Evolutionary conservation across 106 monocot genomes (phyloP).

Genomic region (Triglochin maritima): DNA sequence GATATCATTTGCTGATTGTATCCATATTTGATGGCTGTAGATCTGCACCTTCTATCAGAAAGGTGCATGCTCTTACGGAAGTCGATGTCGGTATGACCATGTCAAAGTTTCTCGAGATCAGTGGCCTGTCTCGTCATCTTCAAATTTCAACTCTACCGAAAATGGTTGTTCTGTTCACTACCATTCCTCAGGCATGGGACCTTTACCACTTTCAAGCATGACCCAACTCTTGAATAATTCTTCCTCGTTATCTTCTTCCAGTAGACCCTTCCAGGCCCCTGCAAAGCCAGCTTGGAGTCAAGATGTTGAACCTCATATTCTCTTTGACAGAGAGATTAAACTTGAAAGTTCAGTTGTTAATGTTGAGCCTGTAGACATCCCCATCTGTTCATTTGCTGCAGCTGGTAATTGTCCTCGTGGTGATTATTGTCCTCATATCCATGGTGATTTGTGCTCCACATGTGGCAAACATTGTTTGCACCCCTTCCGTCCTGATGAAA

Average conservation of each 20-base stretch:
- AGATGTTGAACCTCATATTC: constrained; percentile 4
- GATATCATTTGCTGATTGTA: background rate
- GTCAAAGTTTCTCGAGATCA: constrained; percentile 48
- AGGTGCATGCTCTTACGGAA: constrained; percentile 89
- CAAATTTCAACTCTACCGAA: constrained; percentile 10
- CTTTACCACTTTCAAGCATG: constrained; percentile 5
- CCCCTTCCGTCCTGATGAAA: constrained; percentile 76
- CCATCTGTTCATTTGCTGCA: constrained; percentile 96
- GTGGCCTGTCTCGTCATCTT: constrained; percentile 21
- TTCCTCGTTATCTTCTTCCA: constrained; percentile 12
- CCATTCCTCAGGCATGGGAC: too few relatives aligned
- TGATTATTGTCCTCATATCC: constrained; percentile 63
- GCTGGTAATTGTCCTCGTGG: constrained; percentile 80
- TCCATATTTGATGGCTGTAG: constrained; percentile 22
- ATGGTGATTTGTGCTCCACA: constrained; percentile 73
- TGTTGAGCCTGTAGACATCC: constrained; percentile 35
- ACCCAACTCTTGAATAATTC: too few relatives aligned
- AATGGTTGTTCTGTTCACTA: constrained; percentile 4
- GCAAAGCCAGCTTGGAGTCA: constrained; percentile 32
- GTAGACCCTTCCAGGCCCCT: constrained; percentile 10
- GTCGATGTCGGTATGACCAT: constrained; percentile 91
- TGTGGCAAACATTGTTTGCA: constrained; percentile 89
- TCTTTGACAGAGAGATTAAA: constrained; percentile 7
- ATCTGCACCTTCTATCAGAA: constrained; percentile 95
- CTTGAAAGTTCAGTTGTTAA: background rate